phyloP scores from a whole-genome alignment of 129 eudicot species.

The Helianthus annuus region HanXRQr2.0-SUNRISE NC_035437.2:73815062-73815561 shows the following conservation, averaged over 20 bases:
- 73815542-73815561: slow-evolving; percentile 24
- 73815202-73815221: slow-evolving; percentile 47
- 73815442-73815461: slow-evolving; percentile 43
- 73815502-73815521: slow-evolving; percentile 45
- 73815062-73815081: slow-evolving; percentile 71
- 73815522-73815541: slow-evolving; percentile 4
- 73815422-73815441: slow-evolving; percentile 43
- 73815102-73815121: slow-evolving; percentile 82
- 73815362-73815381: slow-evolving; percentile 33
- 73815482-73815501: slow-evolving; percentile 38
- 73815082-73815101: slow-evolving; percentile 63
- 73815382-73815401: slow-evolving; percentile 36
- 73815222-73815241: slow-evolving; percentile 54
- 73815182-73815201: slow-evolving; percentile 39
- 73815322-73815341: slow-evolving; percentile 46
- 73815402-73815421: slow-evolving; percentile 34
- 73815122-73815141: slow-evolving; percentile 94
- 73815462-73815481: slow-evolving; percentile 41
- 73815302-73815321: slow-evolving; percentile 35
- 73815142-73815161: slow-evolving; percentile 94
- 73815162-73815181: slow-evolving; percentile 82
- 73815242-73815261: slow-evolving; percentile 51
- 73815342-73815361: slow-evolving; percentile 54
- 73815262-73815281: slow-evolving; percentile 36
- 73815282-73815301: slow-evolving; percentile 30